Base-by-base conservation (phyloP, 2,329 filamentous ascomycete species). In the Helotiales sp. region DNA sequence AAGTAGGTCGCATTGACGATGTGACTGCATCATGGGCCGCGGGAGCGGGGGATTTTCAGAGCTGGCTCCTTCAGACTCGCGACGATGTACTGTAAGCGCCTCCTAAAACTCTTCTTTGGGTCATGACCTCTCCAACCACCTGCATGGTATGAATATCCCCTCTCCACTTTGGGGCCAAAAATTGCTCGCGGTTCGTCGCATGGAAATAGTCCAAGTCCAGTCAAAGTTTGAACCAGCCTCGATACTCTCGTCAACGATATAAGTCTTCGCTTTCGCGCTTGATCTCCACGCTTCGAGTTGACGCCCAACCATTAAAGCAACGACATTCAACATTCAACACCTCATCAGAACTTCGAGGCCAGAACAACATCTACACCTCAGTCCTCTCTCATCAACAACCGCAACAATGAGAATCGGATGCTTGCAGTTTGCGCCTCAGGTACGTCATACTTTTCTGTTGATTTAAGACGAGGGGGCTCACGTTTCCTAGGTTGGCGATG, bases 371-470 rank as follows among this genome's bases (percentile, higher is more conserved):
- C 22, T 15, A 26, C 11, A 26, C 24, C 26, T 28, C 20, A 26
- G 11, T 22, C 20, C 10, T 26, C 15, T 15, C 20, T 11, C 7
- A 34, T 34, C 7, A 50, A 17, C 6, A 61, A n/a, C 13, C 24
- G 52, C 63, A 40, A 81, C 70, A n/a, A 91, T 91, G 89, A 87
- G 85, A 74, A 87, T 92, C 49, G 91, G 82, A 0, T 91, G 89
- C 67, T 80, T 93, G 11, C 90, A 95, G 77, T 93, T 93, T 69
- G 86, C 87, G 58, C 90, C 75, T 15, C 85, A 88, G 73, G 84
- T 93, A 65, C n/a, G 59, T 61, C 3, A 10, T 34, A 13, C n/a
- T 20, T 58, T 59, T 10, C 17, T 2, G 15, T 2, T 22, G 11
- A 8, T 24, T 6, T 40, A 11, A 43, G 15, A 28, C 5, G 32